Percentiles rank a stretch among this genome's conserved stretches.
Evolutionary conservation across 2,329 filamentous ascomycete genomes (phyloP).

Genomic region (Hymenoscyphus occultus): DNA sequence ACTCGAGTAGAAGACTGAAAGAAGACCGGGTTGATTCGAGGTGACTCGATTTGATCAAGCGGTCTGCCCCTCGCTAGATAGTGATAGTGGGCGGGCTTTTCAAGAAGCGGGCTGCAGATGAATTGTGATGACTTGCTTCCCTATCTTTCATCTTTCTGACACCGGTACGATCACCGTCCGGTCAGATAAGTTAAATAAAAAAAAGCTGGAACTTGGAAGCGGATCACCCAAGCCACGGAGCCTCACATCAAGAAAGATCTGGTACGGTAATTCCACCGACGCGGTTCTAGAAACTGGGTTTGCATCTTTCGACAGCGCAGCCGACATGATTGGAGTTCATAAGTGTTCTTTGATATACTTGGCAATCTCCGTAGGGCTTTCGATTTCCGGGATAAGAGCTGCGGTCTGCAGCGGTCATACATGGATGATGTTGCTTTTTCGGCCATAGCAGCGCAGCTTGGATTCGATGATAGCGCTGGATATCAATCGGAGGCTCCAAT

Average conservation of each 20-base stretch:
- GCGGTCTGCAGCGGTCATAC: not conserved
- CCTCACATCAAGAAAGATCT: no score
- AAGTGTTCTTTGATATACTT: no score
- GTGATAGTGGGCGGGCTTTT: no score
- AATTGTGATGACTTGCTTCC: not conserved
- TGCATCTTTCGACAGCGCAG: no score
- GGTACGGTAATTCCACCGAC: no score
- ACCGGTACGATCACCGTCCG: not conserved
- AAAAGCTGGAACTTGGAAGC: not conserved
- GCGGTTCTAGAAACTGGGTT: no score
- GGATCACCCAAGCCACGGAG: not conserved
- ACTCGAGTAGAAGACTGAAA: not conserved
- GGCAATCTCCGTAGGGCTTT: not conserved
- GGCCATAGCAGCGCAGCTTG: not conserved
- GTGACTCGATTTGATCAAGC: not conserved
- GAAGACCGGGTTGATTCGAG: not conserved
- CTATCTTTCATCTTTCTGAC: not conserved
- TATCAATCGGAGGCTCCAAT: slow-evolving; percentile 4
- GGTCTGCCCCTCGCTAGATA: no score
- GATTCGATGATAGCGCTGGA: not conserved
- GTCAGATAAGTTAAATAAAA: not conserved
- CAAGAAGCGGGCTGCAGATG: no score
- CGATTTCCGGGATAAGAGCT: not conserved
- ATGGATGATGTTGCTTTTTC: not conserved
- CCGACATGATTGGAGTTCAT: no score